Percentiles rank a stretch among this genome's conserved stretches.
phyloP scores from a whole-genome alignment of 805 yeast genomes.

The Pichia kluyveri region DNA sequence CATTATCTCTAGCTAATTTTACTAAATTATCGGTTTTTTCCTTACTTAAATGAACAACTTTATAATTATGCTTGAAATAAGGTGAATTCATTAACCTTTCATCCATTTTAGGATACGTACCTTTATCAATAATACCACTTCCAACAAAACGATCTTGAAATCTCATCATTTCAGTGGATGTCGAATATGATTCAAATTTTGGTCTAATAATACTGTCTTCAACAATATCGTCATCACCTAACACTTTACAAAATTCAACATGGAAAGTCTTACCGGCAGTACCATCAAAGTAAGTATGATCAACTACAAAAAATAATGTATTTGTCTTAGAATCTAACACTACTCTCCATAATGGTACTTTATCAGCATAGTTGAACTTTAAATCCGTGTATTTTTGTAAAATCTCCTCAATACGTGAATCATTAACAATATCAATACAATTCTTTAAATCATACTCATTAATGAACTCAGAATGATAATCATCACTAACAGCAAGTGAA shows the following conservation, averaged over 20 bases:
- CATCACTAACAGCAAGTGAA: neutral
- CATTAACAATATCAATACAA: neutral
- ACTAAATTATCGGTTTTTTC: neutral
- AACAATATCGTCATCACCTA: neutral
- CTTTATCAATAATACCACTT: no score
- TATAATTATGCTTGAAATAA: neutral
- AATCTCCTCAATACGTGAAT: neutral
- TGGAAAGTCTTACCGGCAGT: conserved; percentile 9
- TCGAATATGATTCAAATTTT: neutral
- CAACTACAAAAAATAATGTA: conserved; percentile 5
- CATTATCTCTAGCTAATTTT: neutral
- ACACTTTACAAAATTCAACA: neutral
- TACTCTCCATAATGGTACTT: conserved; percentile 8
- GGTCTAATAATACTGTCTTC: neutral
- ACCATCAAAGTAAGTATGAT: conserved; percentile 10
- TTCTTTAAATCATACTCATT: neutral
- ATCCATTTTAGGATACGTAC: neutral
- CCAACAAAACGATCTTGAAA: neutral
- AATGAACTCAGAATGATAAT: neutral
- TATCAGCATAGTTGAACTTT: neutral
- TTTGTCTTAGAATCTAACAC: neutral
- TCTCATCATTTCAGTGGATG: neutral
- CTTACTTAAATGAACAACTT: neutral
- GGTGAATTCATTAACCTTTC: neutral
- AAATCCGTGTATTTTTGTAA: conserved; percentile 1